Evolutionary conservation across 495 filamentous ascomycete genomes (phyloP).

Genomic region (Penicillium macrosclerotiorum): DNA sequence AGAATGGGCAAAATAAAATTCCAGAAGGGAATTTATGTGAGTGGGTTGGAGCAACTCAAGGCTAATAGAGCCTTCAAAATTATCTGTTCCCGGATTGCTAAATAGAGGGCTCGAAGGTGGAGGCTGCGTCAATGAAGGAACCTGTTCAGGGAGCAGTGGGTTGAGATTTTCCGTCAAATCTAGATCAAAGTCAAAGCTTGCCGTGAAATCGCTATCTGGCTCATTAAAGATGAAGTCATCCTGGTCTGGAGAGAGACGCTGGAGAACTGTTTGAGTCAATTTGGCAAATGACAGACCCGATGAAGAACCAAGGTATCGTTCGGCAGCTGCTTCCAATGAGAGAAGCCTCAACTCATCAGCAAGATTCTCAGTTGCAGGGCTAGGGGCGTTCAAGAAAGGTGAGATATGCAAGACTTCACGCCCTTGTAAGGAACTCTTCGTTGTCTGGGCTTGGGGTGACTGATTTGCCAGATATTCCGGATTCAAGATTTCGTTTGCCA

Average conservation of each 20-base stretch:
- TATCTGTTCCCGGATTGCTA: constrained; percentile 13
- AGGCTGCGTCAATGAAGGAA: constrained; percentile 16
- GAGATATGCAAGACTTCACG: constrained; percentile 4
- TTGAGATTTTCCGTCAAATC: constrained; percentile 14
- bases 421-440: neutral
- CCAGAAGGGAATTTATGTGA: constrained; percentile 28
- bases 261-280: constrained; percentile 39
- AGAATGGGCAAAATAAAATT: constrained; percentile 43
- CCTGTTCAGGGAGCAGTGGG: constrained; percentile 13
- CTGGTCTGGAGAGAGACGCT: constrained; percentile 45
- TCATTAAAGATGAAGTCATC: constrained; percentile 39
- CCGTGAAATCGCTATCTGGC: constrained; percentile 14
- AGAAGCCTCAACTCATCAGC: constrained; percentile 31
- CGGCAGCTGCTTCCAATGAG: constrained; percentile 38
- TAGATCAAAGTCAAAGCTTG: neutral
- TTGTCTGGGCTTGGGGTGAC: neutral
- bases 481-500: neutral
- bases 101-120: constrained; percentile 18
- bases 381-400: neutral
- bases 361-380: constrained; percentile 18
- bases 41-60: constrained; percentile 19
- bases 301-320: constrained; percentile 38
- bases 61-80: constrained; percentile 15
- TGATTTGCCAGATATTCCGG: constrained; percentile 2
- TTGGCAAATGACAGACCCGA: constrained; percentile 38